A percentile compares a stretch with the other conserved stretches of the same genome.
phyloP scores from a whole-genome alignment of 164 flowering plant species.

The Stephania yunnanensis region DNA sequence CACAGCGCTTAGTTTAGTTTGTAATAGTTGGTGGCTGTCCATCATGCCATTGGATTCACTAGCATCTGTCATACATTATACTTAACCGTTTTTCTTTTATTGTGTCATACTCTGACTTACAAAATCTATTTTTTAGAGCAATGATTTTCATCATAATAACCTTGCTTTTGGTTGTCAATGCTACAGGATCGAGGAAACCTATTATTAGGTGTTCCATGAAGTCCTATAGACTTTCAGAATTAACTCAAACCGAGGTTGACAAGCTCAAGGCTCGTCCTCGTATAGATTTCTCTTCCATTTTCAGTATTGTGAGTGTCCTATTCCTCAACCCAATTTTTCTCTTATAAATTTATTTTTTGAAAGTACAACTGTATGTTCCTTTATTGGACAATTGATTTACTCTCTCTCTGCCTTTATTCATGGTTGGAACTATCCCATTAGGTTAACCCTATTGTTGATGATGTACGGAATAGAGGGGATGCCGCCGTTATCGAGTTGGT shows the following conservation, averaged over 20 bases:
- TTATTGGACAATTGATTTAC: not conserved
- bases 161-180: not conserved
- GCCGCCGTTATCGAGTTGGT: constrained; percentile 85
- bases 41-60: too few relatives aligned
- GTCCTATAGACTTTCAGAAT: constrained; percentile 73
- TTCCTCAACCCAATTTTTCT: not conserved
- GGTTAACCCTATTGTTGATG: constrained; percentile 93
- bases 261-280: constrained; percentile 83
- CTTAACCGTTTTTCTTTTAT: too few relatives aligned
- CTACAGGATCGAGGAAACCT: constrained; percentile 24
- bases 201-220: constrained; percentile 66
- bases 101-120: too few relatives aligned
- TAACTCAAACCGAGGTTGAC: constrained; percentile 47
- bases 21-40: too few relatives aligned
- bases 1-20: too few relatives aligned
- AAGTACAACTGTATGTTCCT: not conserved
- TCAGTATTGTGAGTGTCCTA: constrained; percentile 43
- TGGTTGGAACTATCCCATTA: constrained; percentile 15
- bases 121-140: not conserved
- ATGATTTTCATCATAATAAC: not conserved
- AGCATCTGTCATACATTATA: too few relatives aligned
- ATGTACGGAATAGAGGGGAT: constrained; percentile 80
- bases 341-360: not conserved
- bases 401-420: not conserved
- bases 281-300: constrained; percentile 87